Percentiles rank a stretch among this genome's conserved stretches.
These are phyloP conservation scores for Clonostachys chloroleuca DNA, from an alignment of 2,329 filamentous ascomycete species.

Conservation along the genomic window DNA sequence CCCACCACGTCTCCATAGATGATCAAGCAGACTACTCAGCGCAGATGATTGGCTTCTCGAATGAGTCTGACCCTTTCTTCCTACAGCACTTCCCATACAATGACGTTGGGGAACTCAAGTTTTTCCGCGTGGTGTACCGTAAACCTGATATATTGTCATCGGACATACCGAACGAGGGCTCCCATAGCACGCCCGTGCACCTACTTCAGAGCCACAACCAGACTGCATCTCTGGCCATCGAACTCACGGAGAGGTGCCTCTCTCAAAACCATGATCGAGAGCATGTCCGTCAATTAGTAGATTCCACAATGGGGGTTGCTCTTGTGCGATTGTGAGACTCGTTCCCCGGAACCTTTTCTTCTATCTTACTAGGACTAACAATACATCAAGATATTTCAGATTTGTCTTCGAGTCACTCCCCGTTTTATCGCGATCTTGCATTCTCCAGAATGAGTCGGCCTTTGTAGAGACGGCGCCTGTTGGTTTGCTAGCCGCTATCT, in stretches of 20 bases:
- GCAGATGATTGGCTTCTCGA: slow-evolving; percentile 4
- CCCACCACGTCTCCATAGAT: background rate
- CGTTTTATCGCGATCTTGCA: slow-evolving; percentile 7
- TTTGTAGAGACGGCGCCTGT: slow-evolving; percentile 8
- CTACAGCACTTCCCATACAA: slow-evolving; percentile 15
- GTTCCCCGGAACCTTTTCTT: no score
- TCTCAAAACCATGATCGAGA: slow-evolving; percentile 4
- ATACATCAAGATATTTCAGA: background rate
- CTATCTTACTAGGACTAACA: no score
- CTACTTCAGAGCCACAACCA: slow-evolving; percentile 7
- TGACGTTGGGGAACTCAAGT: slow-evolving; percentile 17
- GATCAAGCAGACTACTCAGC: slow-evolving; percentile 2
- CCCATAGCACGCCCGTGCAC: slow-evolving; percentile 4
- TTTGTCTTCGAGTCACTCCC: slow-evolving; percentile 11
- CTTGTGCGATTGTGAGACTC: slow-evolving; percentile 5
- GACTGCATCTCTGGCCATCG: slow-evolving; percentile 3
- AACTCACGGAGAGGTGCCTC: slow-evolving; percentile 3
- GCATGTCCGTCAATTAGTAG: slow-evolving; percentile 5
- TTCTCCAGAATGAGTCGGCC: slow-evolving; percentile 3
- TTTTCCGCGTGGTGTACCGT: slow-evolving; percentile 14
- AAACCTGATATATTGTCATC: background rate
- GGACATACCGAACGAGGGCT: background rate
- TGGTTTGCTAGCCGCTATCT: slow-evolving; percentile 8
- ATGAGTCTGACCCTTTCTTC: slow-evolving; percentile 7
- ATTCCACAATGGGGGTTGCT: slow-evolving; percentile 5